Conservation (phyloP, 176 grass and related monocot genomes). For the Olyra latifolia region DNA sequence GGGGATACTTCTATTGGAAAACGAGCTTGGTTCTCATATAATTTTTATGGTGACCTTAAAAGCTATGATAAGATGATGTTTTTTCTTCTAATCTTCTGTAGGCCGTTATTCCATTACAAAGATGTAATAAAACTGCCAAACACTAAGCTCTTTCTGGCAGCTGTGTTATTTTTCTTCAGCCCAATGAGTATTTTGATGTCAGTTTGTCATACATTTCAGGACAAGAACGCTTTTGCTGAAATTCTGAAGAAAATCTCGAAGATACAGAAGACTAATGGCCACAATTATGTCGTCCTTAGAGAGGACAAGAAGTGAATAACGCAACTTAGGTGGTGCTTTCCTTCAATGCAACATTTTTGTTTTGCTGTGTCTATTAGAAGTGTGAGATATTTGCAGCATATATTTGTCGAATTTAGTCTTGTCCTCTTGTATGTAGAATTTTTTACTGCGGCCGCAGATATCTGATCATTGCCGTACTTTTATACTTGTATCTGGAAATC, state of each 20-base stretch:
- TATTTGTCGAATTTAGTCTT: not conserved
- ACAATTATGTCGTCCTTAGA: constrained; percentile 67
- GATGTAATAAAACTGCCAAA: not conserved
- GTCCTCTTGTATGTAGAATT: not conserved
- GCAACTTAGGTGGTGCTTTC: not conserved
- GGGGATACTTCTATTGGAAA: not conserved
- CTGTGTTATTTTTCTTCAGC: not conserved
- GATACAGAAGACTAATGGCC: constrained; percentile 83
- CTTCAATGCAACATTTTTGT: not conserved
- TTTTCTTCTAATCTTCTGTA: no score
- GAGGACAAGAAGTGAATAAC: constrained; percentile 60
- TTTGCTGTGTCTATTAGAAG: not conserved
- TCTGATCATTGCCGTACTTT: not conserved
- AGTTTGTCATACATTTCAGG: constrained; percentile 35
- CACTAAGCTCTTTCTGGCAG: not conserved
- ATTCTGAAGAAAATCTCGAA: constrained; percentile 76
- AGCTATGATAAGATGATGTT: no score
- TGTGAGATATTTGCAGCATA: constrained; percentile 29
- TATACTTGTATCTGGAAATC: not conserved
- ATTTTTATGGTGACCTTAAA: not conserved
- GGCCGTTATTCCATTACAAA: not conserved
- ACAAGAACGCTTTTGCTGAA: constrained; percentile 73
- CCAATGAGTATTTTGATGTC: not conserved
- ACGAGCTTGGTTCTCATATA: not conserved
- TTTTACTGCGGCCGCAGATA: not conserved